Conservation (phyloP, 495 filamentous ascomycete species). For the Aspergillus bridgeri region DNA sequence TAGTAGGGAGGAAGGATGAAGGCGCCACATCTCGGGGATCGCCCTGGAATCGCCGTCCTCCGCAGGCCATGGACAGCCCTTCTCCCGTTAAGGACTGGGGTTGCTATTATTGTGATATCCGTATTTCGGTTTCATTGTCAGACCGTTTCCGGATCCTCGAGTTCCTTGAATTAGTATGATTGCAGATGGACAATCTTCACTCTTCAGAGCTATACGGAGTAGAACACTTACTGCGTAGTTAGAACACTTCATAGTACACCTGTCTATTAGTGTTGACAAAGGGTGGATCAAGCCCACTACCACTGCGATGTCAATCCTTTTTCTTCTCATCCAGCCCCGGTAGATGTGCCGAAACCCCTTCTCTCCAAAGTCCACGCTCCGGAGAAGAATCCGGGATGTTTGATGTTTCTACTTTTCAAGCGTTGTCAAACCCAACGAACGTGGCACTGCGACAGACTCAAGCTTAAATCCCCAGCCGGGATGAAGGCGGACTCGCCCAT, state of each 20-base stretch:
- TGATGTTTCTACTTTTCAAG: neutral
- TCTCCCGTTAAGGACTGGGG: neutral
- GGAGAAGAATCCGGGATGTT: neutral
- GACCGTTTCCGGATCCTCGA: no score
- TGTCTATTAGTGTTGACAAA: no score
- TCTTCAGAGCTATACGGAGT: no score
- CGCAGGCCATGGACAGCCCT: neutral
- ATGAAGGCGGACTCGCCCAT: neutral
- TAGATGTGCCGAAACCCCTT: neutral
- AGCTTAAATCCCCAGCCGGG: neutral
- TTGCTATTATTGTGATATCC: neutral
- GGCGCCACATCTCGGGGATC: neutral
- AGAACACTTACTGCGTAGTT: no score
- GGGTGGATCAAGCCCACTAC: neutral
- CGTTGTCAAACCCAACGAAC: neutral
- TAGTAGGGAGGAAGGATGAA: neutral
- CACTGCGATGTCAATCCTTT: neutral
- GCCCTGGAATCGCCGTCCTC: neutral
- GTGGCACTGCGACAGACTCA: neutral
- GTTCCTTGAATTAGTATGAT: no score
- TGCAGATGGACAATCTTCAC: no score
- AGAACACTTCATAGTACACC: no score
- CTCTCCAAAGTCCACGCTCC: neutral
- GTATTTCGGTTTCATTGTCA: neutral
- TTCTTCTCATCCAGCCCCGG: neutral